Base-by-base conservation (phyloP, 352 stramenopile species). In the Blastocystis hominis region DNA sequence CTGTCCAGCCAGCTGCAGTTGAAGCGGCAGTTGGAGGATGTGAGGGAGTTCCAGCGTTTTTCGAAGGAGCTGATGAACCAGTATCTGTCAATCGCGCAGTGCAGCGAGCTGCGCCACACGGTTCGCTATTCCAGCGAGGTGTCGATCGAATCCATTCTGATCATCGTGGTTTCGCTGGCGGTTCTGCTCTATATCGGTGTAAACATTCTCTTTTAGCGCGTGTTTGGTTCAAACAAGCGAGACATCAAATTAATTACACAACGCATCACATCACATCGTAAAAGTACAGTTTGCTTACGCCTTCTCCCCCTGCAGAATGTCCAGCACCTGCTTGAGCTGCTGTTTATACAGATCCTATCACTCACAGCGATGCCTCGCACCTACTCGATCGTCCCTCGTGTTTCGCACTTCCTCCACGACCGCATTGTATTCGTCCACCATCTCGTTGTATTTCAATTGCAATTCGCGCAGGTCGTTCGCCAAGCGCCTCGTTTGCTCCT, bases 271-370 rank as follows among this genome's bases (percentile, higher is more conserved):
- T 30, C 24, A 30, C 24, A 30, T 30, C 24, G 24, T 30, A 30
- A 30, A 30, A 30, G 24, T 30, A 30, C 24, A 30, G 24, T 30
- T 30, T 30, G 24, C 24, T 30, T 30, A 30, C 24, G 24, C 24
- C 24, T 30, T 30, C 50, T 59, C 50, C 13, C 10, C 13, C n/a
- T 59, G 50, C 10, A 59, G 50, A 59, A 59, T 13, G n/a, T 20
- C 50, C 47, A 80, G 38, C 7, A 47, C 70, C 34, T 80, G 70
- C 30, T 62, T n/a, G 44, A 80, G n/a, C 54, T 80, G 70, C 70
- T 63, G 38, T 38, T 80, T 80, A 36, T 80, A 80, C 54, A 80
- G 64, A 15, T 80, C 70, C 70, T 80, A 63, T 15, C 24, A 17
- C 47, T 36, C 44, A n/a, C 30, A 24, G 38, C n/a, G 30, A 9